phyloP scores from a whole-genome alignment of 805 yeast species.

The Cyberlindnera saturnus region DNA sequence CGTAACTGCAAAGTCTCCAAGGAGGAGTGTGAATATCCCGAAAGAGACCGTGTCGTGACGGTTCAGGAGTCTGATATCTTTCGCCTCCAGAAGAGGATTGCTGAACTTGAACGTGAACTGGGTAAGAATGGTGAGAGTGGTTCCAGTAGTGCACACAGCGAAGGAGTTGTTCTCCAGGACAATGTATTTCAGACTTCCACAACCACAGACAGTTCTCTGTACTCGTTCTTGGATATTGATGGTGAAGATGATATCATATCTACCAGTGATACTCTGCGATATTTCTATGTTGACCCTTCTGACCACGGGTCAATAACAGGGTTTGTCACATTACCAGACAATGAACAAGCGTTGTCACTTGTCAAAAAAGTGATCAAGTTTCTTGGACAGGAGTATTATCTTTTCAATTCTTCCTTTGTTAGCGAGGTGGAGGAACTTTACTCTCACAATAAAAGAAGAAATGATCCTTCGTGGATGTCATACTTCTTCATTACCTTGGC shows the following conservation, averaged over 20 bases:
- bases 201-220: constrained; percentile 20
- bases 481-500: constrained; percentile 22
- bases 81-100: constrained; percentile 11
- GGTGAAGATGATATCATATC: constrained; percentile 11
- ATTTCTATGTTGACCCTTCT: constrained; percentile 13
- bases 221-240: constrained; percentile 21
- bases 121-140: not conserved
- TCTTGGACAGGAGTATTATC: constrained; percentile 21
- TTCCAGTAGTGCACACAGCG: not conserved
- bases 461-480: constrained; percentile 10
- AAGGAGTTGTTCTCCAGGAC: constrained; percentile 12
- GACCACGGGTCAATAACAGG: constrained; percentile 3
- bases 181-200: constrained; percentile 18
- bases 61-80: constrained; percentile 19
- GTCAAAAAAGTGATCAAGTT: constrained; percentile 17
- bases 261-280: constrained; percentile 9
- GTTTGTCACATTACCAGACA: constrained; percentile 10
- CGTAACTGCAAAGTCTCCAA: constrained; percentile 15
- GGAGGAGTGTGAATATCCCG: constrained; percentile 15
- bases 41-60: constrained; percentile 17
- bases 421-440: constrained; percentile 8
- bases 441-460: not conserved
- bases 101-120: constrained; percentile 7
- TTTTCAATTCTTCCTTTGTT: constrained; percentile 9
- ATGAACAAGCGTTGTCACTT: constrained; percentile 10